Base-by-base conservation (phyloP, 805 yeast genomes). In the Zygosaccharomyces lentus region DNA sequence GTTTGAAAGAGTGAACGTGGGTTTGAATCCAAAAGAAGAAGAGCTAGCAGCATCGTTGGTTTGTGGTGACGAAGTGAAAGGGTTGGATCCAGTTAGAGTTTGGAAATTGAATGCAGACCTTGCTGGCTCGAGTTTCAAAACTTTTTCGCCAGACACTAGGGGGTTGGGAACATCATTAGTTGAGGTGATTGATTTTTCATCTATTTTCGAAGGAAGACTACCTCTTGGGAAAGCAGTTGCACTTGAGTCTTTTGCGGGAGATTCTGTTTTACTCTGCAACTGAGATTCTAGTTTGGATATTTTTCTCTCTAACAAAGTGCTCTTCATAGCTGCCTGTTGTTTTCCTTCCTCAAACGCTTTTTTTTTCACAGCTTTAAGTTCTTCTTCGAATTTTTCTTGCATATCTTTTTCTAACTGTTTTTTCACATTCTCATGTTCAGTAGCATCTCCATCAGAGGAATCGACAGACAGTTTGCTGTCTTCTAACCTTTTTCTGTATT, bases 321-420 rank as follows among this genome's bases (percentile, higher is more conserved):
- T 58, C 47, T 64, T 65, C 58, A 61, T 56, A 4, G 52, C 45
- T 1, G 62, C 63, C 43, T 63, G 66, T 34, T 61, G 66, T 40
- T 56, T 58, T 2, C 67, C 67, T 48, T 61, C 66, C 47, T 61
- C 64, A 43, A 61, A 63, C 0, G 65, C 55, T 40, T 57, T 63
- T 45, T 60, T 57, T 32, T 55, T 57, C 6, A 52, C 44, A 8
- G 49, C 49, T 2, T 47, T 45, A 25, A 53, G 31, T 21, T 51
- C 50, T 15, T 47, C 51, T 13, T 56, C 56, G 30, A 55, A 49
- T 23, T 57, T 48, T 8, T 41, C 54, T 23, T 48, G 51, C 19
- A 57, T 17, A 7, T 52, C 53, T 1, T 45, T 43, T 34, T 61
- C 62, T 15, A 62, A 21, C 35, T 64, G 54, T 17, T 53, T 44